Evolutionary conservation across 1,284 basidiomycete genomes (phyloP).

Genomic region (Apiotrichum domesticum): DNA sequence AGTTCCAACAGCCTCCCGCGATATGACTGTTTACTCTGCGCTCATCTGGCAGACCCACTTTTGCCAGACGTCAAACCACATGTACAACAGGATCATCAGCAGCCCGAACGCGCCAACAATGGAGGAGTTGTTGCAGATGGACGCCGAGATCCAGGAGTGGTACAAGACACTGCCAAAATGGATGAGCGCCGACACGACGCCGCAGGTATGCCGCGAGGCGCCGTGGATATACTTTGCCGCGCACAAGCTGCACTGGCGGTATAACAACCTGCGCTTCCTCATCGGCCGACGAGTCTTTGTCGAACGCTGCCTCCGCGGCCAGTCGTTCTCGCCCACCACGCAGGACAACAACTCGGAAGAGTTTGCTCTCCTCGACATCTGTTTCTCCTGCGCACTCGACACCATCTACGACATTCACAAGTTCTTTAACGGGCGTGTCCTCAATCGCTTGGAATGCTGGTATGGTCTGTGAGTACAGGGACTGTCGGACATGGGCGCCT

Average conservation of each 20-base stretch:
- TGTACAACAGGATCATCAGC: conserved; percentile 20
- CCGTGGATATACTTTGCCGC: conserved; percentile 22
- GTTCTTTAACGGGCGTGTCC: conserved; percentile 14
- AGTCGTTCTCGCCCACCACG: conserved; percentile 3
- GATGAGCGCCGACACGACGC: conserved; percentile 8
- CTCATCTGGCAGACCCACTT: conserved; percentile 21
- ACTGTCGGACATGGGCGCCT: not conserved
- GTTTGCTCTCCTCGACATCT: conserved; percentile 9
- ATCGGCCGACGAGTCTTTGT: conserved; percentile 19
- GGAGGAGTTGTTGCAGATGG: conserved; percentile 17
- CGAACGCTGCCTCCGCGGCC: conserved; percentile 16
- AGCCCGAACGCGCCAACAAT: not conserved
- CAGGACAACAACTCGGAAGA: conserved; percentile 1
- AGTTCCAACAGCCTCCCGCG: conserved; percentile 5
- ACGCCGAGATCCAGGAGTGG: conserved; percentile 14
- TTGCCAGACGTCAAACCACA: conserved; percentile 11
- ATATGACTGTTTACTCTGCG: conserved; percentile 19
- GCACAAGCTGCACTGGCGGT: conserved; percentile 26
- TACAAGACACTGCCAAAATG: conserved; percentile 11
- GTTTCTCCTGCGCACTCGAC: conserved; percentile 16
- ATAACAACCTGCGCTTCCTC: conserved; percentile 25
- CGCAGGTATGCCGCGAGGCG: conserved; percentile 9
- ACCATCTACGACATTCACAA: conserved; percentile 20
- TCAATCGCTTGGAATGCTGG: conserved; percentile 20
- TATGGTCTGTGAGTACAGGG: conserved; percentile 21